Percentiles rank a stretch among this genome's conserved stretches.
Conservation (phyloP, 176 grass and related monocot species). For the Urochloa ruziziensis region DNA sequence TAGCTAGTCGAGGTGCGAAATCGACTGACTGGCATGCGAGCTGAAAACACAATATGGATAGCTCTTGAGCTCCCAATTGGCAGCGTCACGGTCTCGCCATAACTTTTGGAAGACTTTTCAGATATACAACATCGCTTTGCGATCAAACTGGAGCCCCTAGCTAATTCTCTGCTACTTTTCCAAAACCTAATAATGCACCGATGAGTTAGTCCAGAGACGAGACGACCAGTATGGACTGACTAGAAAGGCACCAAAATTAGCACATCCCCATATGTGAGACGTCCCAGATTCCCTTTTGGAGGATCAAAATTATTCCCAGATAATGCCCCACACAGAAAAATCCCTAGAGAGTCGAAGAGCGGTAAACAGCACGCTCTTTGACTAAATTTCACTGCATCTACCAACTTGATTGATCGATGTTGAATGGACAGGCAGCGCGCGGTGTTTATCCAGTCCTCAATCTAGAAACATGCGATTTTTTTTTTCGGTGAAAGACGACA, state of each 20-base stretch:
- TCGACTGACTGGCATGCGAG: not conserved
- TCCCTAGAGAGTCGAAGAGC: not conserved
- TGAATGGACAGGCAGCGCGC: not conserved
- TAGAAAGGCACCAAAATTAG: not conserved
- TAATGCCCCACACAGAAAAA: not conserved
- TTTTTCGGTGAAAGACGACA: not conserved
- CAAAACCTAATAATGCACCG: not conserved
- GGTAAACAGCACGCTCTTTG: not conserved
- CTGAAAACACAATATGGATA: not conserved
- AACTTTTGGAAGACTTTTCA: conserved; percentile 11
- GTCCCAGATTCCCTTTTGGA: not conserved
- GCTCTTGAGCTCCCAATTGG: not conserved
- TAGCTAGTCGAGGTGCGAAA: not conserved
- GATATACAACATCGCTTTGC: not conserved
- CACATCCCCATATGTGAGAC: not conserved
- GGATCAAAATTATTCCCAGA: not conserved
- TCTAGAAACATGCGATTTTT: not conserved
- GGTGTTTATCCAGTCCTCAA: not conserved
- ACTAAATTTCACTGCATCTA: not conserved
- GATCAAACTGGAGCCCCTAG: not conserved
- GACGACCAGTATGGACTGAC: not conserved
- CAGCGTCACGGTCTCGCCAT: not conserved
- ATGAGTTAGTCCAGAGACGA: too few relatives aligned
- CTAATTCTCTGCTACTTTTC: not conserved
- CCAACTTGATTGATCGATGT: not conserved